phyloP scores from a whole-genome alignment of 106 monocot genomes.

The Chionographis japonica region DNA sequence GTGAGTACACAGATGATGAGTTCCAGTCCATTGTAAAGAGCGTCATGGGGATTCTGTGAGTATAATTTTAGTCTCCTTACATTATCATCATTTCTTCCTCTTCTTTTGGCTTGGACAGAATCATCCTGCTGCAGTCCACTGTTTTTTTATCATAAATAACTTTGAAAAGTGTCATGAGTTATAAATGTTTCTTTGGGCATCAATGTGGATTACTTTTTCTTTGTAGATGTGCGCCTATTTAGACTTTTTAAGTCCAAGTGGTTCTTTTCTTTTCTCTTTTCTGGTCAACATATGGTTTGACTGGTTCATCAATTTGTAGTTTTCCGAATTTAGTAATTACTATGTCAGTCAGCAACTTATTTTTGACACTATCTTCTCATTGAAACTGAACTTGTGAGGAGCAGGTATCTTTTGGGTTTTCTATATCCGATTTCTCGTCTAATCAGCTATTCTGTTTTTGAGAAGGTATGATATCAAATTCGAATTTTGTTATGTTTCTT shows the following conservation, averaged over 20 bases:
- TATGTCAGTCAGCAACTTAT: not conserved
- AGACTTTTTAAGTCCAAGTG: too few species aligned
- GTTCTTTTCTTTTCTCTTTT: too few species aligned
- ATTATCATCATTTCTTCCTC: not conserved
- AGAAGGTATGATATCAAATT: slow-evolving; percentile 45
- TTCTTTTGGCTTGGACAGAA: not conserved
- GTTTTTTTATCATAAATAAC: too few species aligned
- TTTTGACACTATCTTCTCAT: not conserved
- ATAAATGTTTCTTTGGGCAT: too few species aligned
- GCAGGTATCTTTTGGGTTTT: slow-evolving; percentile 85
- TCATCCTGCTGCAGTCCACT: too few species aligned
- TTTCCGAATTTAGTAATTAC: not conserved
- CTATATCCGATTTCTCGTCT: slow-evolving; percentile 85
- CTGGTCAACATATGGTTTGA: too few species aligned
- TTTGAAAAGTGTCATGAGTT: too few species aligned
- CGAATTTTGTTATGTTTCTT: not conserved
- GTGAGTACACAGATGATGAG: slow-evolving; percentile 89
- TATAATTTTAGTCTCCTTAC: slow-evolving; percentile 14
- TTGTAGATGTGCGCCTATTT: too few species aligned
- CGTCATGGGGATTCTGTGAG: slow-evolving; percentile 89
- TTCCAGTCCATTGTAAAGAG: slow-evolving; percentile 79
- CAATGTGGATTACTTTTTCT: too few species aligned
- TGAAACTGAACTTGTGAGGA: slow-evolving; percentile 3
- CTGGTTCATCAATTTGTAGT: too few species aligned
- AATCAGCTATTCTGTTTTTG: slow-evolving; percentile 77